These are phyloP conservation scores for Plasmodium sp. DNA, from an alignment of 169 alveolate species.

Conservation along the genomic window DNA sequence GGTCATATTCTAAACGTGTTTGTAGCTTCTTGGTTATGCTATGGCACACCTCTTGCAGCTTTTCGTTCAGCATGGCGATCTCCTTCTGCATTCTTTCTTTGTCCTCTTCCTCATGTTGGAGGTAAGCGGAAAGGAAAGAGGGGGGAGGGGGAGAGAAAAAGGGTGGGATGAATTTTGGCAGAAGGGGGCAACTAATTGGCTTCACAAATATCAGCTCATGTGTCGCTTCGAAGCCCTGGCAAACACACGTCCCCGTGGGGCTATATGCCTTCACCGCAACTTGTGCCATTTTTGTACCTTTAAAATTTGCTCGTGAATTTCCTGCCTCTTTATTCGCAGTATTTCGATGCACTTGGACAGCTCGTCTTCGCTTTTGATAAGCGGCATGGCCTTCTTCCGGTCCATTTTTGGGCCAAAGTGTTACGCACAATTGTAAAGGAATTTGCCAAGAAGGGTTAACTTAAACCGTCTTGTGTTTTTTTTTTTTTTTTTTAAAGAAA, in stretches of 20 bases:
- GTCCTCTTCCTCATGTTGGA: constrained; percentile 87
- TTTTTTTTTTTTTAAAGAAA: neutral
- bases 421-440: neutral
- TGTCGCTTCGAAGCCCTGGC: neutral
- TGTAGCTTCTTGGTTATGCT: constrained; percentile 85
- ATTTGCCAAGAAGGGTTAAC: neutral
- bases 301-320: constrained; percentile 80
- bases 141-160: neutral
- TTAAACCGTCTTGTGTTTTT: neutral
- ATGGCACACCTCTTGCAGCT: constrained; percentile 84
- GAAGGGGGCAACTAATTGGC: neutral
- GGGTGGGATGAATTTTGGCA: neutral
- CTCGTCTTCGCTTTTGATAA: constrained; percentile 83
- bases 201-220: neutral
- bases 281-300: constrained; percentile 26
- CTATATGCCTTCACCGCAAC: neutral
- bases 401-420: constrained; percentile 32
- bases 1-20: constrained; percentile 90
- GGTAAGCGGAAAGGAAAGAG: neutral
- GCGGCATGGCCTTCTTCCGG: constrained; percentile 45
- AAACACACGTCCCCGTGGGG: neutral
- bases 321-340: constrained; percentile 89
- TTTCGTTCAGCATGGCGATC: constrained; percentile 83
- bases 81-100: constrained; percentile 86
- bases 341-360: constrained; percentile 89